Conservation (phyloP, 2,329 filamentous ascomycete species). For the Bipolaris cookei region DNA sequence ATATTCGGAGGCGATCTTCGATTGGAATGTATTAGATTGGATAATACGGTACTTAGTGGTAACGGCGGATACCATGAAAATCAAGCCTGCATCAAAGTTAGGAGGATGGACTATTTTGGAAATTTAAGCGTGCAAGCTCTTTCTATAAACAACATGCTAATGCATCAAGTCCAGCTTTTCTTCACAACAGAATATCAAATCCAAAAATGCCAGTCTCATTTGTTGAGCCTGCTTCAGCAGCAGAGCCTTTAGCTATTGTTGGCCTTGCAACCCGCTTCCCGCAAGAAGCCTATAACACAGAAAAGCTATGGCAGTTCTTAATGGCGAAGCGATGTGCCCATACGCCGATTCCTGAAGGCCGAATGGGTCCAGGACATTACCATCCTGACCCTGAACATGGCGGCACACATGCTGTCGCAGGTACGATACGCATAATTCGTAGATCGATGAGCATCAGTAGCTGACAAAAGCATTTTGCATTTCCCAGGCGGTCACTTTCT, state of each 20-base stretch:
- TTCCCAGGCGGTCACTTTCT: constrained; percentile 21
- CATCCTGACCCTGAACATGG: constrained; percentile 4
- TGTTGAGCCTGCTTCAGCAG: not conserved
- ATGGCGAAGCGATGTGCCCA: constrained; percentile 2
- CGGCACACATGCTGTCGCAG: constrained; percentile 2
- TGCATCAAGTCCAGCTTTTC: not conserved
- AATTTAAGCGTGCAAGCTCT: not conserved
- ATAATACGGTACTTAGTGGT: too few relatives aligned
- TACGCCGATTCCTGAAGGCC: constrained; percentile 1
- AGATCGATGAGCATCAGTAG: not conserved
- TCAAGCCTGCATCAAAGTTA: too few relatives aligned
- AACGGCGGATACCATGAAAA: too few relatives aligned
- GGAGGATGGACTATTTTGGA: not conserved
- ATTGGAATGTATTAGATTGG: too few relatives aligned
- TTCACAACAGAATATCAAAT: not conserved
- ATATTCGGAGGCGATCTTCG: too few relatives aligned
- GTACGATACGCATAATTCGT: not conserved
- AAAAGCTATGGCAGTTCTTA: not conserved
- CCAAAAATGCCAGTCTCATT: not conserved
- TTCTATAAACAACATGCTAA: not conserved
- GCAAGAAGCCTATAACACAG: not conserved
- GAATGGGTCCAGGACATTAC: constrained; percentile 1
- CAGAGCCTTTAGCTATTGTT: constrained; percentile 1
- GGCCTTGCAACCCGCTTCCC: constrained; percentile 3
- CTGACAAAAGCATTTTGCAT: not conserved